Evolutionary conservation across 768 basidiomycete species (phyloP), one percentile per base, ranked within the genome.

Genomic region (Chiua virens): DNA sequence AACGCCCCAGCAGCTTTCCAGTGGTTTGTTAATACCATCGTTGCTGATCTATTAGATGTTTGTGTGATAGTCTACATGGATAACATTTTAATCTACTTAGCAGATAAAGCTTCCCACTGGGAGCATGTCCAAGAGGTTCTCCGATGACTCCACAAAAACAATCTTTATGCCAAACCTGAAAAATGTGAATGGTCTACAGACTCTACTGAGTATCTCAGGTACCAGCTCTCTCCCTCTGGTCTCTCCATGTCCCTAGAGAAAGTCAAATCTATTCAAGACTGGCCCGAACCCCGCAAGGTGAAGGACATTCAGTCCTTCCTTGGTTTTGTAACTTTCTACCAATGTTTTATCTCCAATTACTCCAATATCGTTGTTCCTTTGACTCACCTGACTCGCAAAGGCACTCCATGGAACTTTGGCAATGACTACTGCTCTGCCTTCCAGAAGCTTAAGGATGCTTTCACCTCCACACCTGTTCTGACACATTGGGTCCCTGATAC

Each of bases 41-140:
- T 51, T 18, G 6, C 41, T 32, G 15, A 51, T 28, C 43, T 67
- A n/a, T 49, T 71, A 25, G 69, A 70, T 50, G 38, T 37, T 28
- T 65, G 63, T 49, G 69, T 69, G 43, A 63, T 77, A 15, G 71
- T 79, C 32, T 79, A 78, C 59, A 13, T 40, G 5, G n/a, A 40
- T 23, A 11, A 40, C 37, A n/a, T 18, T 8, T 8, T 27, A 5
- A 27, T 27, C 25, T 27, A 27, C 25, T 27, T 8, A 4, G 8
- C 4, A 27, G 25, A 27, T 27, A 27, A 27, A 8, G 4, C 8
- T 8, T 5, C 8, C 5, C 25, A 27, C 25, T 8, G 25, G 8
- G 25, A 27, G 25, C 25, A 27, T 8, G 25, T 27, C 25, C 25
- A 27, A 5, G 25, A 27, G 25, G 25, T 27, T 8, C 25, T 27